phyloP scores from a whole-genome alignment of 164 flowering plant species.

The Magnolia officinalis region DNA sequence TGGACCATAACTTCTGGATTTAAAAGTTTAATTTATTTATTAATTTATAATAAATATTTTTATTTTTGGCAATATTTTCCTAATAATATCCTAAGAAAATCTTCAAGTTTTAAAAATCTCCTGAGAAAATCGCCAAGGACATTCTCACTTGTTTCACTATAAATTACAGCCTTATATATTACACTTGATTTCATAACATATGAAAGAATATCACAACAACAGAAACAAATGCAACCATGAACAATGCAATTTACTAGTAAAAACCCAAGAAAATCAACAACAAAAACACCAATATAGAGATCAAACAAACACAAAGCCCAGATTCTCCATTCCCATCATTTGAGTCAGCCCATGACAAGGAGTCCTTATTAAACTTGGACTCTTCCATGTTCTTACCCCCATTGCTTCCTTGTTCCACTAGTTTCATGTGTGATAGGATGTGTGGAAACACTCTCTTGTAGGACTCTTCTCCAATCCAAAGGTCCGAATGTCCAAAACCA shows the following conservation, averaged over 20 bases:
- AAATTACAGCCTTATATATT: not conserved
- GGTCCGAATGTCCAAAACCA: slow-evolving; percentile 56
- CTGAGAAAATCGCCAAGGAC: too few species aligned
- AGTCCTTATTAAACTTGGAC: slow-evolving; percentile 19
- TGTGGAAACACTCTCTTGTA: slow-evolving; percentile 43
- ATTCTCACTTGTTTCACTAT: too few species aligned
- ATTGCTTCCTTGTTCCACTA: slow-evolving; percentile 22
- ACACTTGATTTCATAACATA: not conserved
- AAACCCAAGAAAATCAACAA: slow-evolving; percentile 4
- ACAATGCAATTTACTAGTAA: not conserved
- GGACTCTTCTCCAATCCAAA: slow-evolving; percentile 53
- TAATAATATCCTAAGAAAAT: too few species aligned
- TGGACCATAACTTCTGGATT: too few species aligned
- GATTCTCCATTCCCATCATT: slow-evolving; percentile 16
- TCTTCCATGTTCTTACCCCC: slow-evolving; percentile 1
- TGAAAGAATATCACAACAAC: not conserved
- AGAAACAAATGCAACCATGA: not conserved
- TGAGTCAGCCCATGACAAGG: slow-evolving; percentile 32
- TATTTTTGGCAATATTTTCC: too few species aligned
- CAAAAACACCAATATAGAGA: slow-evolving; percentile 11
- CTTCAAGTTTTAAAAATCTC: too few species aligned
- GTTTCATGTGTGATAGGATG: slow-evolving; percentile 40
- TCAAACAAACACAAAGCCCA: slow-evolving; percentile 14
- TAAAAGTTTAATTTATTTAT: too few species aligned
- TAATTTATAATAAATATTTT: too few species aligned